Evolutionary conservation across 2,329 filamentous ascomycete species (phyloP).

Genomic region (Pseudopithomyces chartarum): DNA sequence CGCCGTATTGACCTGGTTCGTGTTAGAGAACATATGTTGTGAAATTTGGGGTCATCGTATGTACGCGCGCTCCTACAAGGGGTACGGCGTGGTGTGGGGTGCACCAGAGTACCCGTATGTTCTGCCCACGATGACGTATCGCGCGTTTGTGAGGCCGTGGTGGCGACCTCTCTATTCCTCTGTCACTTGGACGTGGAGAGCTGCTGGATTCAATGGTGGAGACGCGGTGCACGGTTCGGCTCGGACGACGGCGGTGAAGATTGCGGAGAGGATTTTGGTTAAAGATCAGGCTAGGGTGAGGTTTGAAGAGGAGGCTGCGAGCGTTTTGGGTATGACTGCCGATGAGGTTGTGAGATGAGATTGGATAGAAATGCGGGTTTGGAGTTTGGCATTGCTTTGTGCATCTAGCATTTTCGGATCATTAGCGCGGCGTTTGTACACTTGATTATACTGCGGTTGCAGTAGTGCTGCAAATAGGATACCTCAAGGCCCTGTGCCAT

Average conservation of each 20-base stretch:
- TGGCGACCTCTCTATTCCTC: constrained; percentile 38
- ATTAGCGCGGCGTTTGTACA: constrained; percentile 10
- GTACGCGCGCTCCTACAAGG: constrained; percentile 54
- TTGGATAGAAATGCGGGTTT: not conserved
- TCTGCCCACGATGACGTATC: constrained; percentile 59
- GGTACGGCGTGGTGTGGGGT: constrained; percentile 56
- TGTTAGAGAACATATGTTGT: constrained; percentile 50
- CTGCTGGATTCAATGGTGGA: not conserved
- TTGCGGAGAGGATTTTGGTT: constrained; percentile 1
- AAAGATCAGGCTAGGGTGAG: not conserved
- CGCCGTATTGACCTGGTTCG: constrained; percentile 53
- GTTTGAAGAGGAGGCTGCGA: constrained; percentile 3
- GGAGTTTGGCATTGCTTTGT: not conserved
- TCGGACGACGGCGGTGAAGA: not conserved
- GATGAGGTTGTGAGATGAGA: constrained; percentile 13
- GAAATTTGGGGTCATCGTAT: constrained; percentile 58
- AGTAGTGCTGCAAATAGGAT: too few relatives aligned
- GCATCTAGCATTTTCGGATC: not conserved
- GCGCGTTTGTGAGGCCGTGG: constrained; percentile 41
- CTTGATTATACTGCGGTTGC: not conserved
- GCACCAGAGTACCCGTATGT: constrained; percentile 62
- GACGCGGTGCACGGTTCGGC: not conserved
- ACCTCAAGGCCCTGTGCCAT: too few relatives aligned
- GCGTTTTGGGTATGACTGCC: constrained; percentile 8
- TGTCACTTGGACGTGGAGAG: constrained; percentile 4